These are phyloP conservation scores for Aureobasidium uvarum DNA, from an alignment of 2,329 filamentous ascomycete genomes.

Conservation along the genomic window DNA sequence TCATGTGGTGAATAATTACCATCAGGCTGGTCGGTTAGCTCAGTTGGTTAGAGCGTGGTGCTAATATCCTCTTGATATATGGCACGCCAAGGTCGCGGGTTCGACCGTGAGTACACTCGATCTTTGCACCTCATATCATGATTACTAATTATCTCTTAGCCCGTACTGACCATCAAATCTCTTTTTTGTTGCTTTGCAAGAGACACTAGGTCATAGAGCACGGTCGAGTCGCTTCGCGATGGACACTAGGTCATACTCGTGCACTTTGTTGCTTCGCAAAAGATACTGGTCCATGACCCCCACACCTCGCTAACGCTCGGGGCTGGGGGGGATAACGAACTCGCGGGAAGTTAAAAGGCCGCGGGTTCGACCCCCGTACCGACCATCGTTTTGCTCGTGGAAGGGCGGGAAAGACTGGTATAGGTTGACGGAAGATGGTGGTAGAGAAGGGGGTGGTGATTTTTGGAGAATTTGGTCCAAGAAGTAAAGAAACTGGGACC, in stretches of 20 bases:
- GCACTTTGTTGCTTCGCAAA: not conserved
- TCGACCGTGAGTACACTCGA: not conserved
- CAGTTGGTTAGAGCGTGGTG: constrained; percentile 25
- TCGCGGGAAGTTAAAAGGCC: not conserved
- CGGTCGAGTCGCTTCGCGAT: too few relatives aligned
- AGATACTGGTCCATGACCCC: too few relatives aligned
- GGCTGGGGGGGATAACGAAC: too few relatives aligned
- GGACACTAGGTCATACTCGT: too few relatives aligned
- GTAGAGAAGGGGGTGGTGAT: not conserved
- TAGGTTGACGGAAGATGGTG: not conserved
- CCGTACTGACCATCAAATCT: constrained; percentile 12
- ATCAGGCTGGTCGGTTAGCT: constrained; percentile 11
- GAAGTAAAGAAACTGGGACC: not conserved
- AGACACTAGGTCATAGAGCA: too few relatives aligned
- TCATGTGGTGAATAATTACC: constrained; percentile 1
- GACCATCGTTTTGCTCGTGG: not conserved
- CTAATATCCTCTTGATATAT: constrained; percentile 14
- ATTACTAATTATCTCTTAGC: too few relatives aligned
- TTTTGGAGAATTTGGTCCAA: not conserved
- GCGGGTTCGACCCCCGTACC: constrained; percentile 19
- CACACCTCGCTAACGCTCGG: too few relatives aligned
- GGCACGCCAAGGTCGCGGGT: constrained; percentile 19
- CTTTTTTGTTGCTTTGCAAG: too few relatives aligned
- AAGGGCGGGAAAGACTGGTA: not conserved
- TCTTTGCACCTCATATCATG: too few relatives aligned